Evolutionary conservation across 225 moss, liverwort and hornwort genomes (phyloP), one percentile per base, ranked within the genome.

Genomic region (Polytrichum commune): DNA sequence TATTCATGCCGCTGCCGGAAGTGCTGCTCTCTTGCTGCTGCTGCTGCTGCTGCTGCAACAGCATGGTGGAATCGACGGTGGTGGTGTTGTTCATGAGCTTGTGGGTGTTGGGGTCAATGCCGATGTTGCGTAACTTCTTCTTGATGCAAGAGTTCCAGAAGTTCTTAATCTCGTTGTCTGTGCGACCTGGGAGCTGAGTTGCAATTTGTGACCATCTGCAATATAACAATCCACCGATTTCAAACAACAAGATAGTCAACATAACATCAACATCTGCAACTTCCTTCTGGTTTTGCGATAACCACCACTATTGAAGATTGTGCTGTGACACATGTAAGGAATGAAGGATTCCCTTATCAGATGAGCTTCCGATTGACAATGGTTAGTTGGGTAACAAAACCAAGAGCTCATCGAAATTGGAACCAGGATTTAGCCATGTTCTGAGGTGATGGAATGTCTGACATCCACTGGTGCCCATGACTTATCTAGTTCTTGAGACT

Each of bases 111-210:
- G 96, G 93, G 60, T 96, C 93, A 65, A 93, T 90, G 71, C 96
- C 96, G 32, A 92, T 81, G 60, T 84, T 90, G 5, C 93, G 85
- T 18, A 97, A 89, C 73, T 92, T 97, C 76, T 92, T 92, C 83
- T 97, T 97, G 62, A 97, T 93, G 72, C 93, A 93, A 8, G 96
- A 96, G 79, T 96, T 96, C 96, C 96, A 96, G 54, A 90, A 92
- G 78, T 96, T 96, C 55, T 96, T 96, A 0, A 96, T 96, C 72
- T 96, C 96, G 74, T 96, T 96, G 78, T 96, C 96, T 2, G 96
- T 96, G 55, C 96, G 88, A 5, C 96, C 96, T 6, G 96, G 96
- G 62, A 96, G 77, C 65, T 89, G 92, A 8, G 87, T 78, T 8
- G 96, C 96, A 60, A 96, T 96, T 73, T 93, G 92, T 7, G 96